These are phyloP conservation scores for Xylariomycetidae sp. DNA, from an alignment of 2,329 filamentous ascomycete genomes.

Conservation along the genomic window DNA sequence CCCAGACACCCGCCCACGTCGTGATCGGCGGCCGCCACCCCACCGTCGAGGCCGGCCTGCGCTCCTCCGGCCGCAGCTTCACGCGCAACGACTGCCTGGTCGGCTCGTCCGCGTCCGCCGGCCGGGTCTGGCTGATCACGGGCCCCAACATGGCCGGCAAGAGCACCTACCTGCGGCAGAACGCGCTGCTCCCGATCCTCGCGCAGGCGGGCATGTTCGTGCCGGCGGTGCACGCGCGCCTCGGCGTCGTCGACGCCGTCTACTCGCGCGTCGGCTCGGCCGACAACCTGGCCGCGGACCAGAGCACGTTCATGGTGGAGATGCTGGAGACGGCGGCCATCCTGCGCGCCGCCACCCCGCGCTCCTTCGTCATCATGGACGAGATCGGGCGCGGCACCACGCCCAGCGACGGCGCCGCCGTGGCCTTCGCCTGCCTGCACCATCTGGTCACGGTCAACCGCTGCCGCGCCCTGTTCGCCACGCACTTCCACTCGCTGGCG, in stretches of 20 bases:
- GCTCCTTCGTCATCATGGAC: conserved; percentile 96
- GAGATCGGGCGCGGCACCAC: conserved; percentile 94
- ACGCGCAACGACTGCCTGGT: conserved; percentile 81
- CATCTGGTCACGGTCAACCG: conserved; percentile 74
- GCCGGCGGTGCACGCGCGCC: conserved; percentile 75
- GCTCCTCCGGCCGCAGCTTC: conserved; percentile 74
- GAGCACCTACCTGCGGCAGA: conserved; percentile 91
- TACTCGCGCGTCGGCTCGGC: conserved; percentile 91
- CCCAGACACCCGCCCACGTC: conserved; percentile 57
- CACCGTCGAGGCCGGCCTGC: conserved; percentile 79
- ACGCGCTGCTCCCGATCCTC: conserved; percentile 87
- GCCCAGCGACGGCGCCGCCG: conserved; percentile 82
- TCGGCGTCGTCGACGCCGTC: conserved; percentile 92
- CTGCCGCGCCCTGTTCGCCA: conserved; percentile 83
- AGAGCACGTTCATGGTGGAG: conserved; percentile 99
- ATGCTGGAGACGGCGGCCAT: conserved; percentile 97
- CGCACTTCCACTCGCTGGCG: conserved; percentile 82
- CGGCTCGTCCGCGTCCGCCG: conserved; percentile 48
- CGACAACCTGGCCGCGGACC: conserved; percentile 88
- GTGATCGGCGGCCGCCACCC: conserved; percentile 86
- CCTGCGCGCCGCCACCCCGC: conserved; percentile 72
- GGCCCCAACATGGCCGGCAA: conserved; percentile 99
- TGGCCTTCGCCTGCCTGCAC: conserved; percentile 82
- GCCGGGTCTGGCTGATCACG: conserved; percentile 62
- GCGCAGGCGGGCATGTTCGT: conserved; percentile 92